Evolutionary conservation across 108 stramenopile species (phyloP), one percentile per base, ranked within the genome.

Genomic region (Aurantiochytrium sp.): DNA sequence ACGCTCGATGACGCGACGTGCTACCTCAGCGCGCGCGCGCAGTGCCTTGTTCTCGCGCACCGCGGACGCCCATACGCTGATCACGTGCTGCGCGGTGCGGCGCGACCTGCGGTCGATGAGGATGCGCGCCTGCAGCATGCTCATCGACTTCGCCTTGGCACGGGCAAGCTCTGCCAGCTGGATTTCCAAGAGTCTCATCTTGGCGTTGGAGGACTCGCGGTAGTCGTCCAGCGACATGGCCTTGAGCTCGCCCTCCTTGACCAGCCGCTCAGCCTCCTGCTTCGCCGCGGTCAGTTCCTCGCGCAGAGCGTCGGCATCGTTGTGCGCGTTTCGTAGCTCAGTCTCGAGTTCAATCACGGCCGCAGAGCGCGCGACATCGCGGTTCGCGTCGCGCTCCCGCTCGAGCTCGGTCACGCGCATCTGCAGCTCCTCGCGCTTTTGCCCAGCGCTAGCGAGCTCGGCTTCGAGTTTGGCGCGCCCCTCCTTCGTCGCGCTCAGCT

Each of bases 101-200:
- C 73, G 73, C 21, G 73, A 81, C 45, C 73, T 41, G 1, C 73
- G 36, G 73, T 81, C 73, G 30, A 81, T 81, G 45, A 81, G 73
- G 32, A 81, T 48, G 21, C 73, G 73, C 12, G 73, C 73, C 32
- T 48, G 39, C 12, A 81, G 73, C 39, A 81, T 30, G 45, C 73
- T 81, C 45, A 12, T 48, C n/a, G 73, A 39, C 39, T 24, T 48
- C 8, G 73, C 73, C 45, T 41, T 48, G n/a, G 21, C 24, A 12
- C 73, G 50, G 21, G 50, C 32, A 6, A 48, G 15, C 24, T 81
- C 42, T 21, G 6, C 12, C 21, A 81, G n/a, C 73, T 81, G 42
- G 24, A 8, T 81, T 1, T 48, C 45, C 73, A 81, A 27, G 17
- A 81, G n/a, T 5, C 12, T 48, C 24, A 81, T 81, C 32, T 81